A percentile compares a stretch with the other conserved stretches of the same genome.
Evolutionary conservation across 352 stramenopile genomes (phyloP).

Genomic region (Phytophthora macrochlamydospora): DNA sequence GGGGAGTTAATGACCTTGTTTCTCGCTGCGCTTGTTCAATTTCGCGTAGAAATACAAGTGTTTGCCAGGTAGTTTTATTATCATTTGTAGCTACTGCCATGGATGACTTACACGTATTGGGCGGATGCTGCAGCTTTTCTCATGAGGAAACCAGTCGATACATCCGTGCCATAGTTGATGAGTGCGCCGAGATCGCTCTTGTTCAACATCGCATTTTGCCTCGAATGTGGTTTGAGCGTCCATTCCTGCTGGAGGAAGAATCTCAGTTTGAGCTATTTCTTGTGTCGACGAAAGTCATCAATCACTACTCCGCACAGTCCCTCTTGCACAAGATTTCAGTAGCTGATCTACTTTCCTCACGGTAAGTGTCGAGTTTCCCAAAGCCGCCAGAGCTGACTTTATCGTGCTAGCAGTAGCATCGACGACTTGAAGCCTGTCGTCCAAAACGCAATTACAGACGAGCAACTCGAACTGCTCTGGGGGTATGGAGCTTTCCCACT

Average conservation of each 20-base stretch:
- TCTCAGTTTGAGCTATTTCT: constrained; percentile 79
- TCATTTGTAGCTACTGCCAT: not conserved
- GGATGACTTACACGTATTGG: too few species aligned
- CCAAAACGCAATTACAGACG: constrained; percentile 38
- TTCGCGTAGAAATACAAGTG: constrained; percentile 53
- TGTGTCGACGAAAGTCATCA: constrained; percentile 68
- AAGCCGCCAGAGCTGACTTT: too few species aligned
- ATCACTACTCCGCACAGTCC: constrained; percentile 67
- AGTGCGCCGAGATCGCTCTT: constrained; percentile 56
- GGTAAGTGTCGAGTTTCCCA: constrained; percentile 18
- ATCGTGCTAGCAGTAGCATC: constrained; percentile 22
- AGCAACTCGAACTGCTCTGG: constrained; percentile 56
- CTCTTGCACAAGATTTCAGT: constrained; percentile 70
- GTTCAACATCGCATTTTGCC: constrained; percentile 49
- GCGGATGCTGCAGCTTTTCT: constrained; percentile 28
- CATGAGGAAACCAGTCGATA: constrained; percentile 41
- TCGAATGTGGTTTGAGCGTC: constrained; percentile 75
- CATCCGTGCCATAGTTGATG: constrained; percentile 58
- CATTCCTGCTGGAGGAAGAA: constrained; percentile 77
- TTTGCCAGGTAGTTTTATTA: constrained; percentile 42
- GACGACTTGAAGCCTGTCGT: constrained; percentile 42
- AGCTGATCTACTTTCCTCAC: constrained; percentile 54
- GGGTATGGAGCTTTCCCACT: constrained; percentile 21
- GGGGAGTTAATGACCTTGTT: constrained; percentile 39
- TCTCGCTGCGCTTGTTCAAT: constrained; percentile 65